Conservation (phyloP, 176 grass and related monocot genomes). For the Poa pratensis region DNA sequence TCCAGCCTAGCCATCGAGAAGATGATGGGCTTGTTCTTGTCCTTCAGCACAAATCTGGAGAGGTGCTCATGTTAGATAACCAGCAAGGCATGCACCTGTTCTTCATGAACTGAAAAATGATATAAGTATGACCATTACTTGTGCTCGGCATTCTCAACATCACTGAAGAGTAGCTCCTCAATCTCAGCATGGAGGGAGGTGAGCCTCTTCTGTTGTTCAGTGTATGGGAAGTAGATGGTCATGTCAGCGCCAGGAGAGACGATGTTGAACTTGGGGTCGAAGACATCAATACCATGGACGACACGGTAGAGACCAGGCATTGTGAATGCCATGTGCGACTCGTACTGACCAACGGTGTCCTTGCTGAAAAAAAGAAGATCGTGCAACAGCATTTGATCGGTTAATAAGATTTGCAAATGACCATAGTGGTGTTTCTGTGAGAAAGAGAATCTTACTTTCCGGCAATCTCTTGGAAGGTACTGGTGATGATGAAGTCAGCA, state of each 20-base stretch:
- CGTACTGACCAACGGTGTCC: conserved; percentile 79
- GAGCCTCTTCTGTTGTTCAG: conserved; percentile 66
- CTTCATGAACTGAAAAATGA: conserved; percentile 18
- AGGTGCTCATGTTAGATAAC: conserved; percentile 25
- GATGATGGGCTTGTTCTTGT: conserved; percentile 73
- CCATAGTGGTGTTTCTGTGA: not conserved
- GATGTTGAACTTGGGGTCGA: conserved; percentile 86
- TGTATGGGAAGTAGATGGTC: conserved; percentile 78
- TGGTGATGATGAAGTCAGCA: conserved; percentile 85
- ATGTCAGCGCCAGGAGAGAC: conserved; percentile 76
- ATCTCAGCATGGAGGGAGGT: conserved; percentile 78
- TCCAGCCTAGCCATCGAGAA: conserved; percentile 87
- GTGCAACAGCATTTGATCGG: not conserved
- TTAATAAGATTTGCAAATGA: not conserved
- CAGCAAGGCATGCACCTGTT: not conserved
- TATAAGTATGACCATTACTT: conserved; percentile 48
- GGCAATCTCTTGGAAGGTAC: conserved; percentile 82
- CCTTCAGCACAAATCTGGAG: conserved; percentile 65
- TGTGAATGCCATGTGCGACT: conserved; percentile 79
- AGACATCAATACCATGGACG: conserved; percentile 86
- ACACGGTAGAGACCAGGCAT: conserved; percentile 75
- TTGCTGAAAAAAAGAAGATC: conserved; percentile 59
- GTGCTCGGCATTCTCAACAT: conserved; percentile 63
- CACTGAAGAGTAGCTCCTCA: conserved; percentile 67
- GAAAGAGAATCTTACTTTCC: conserved; percentile 58